phyloP scores from a whole-genome alignment of 2,329 filamentous ascomycete genomes.

The Anthostomella pinea region DNA sequence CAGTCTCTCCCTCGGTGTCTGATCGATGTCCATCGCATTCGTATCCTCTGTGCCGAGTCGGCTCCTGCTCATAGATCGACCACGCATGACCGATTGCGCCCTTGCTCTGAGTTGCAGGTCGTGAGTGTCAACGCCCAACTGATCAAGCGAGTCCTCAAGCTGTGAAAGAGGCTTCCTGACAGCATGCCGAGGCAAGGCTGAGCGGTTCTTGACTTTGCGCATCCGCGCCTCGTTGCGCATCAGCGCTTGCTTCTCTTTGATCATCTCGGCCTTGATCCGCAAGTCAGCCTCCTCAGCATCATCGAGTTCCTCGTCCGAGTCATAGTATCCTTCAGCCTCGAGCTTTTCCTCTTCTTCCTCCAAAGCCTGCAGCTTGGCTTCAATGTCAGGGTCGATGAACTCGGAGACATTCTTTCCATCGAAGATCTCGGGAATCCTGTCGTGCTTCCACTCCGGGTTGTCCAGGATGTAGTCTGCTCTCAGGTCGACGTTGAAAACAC shows the following conservation, averaged over 20 bases:
- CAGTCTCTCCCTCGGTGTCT: conserved; percentile 55
- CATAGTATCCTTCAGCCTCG: conserved; percentile 89
- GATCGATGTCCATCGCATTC: conserved; percentile 74
- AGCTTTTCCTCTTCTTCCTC: conserved; percentile 95
- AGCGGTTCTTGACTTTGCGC: conserved; percentile 98
- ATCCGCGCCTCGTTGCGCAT: conserved; percentile 94
- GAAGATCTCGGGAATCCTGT: conserved; percentile 90
- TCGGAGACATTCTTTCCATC: conserved; percentile 98
- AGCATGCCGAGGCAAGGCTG: conserved; percentile 81
- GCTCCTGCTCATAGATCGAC: conserved; percentile 65
- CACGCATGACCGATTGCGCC: conserved; percentile 63
- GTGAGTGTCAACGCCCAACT: conserved; percentile 79
- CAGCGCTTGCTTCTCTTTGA: conserved; percentile 88
- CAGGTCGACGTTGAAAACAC: conserved; percentile 93
- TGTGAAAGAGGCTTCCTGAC: conserved; percentile 80
- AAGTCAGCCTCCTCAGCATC: conserved; percentile 87
- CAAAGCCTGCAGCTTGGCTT: conserved; percentile 82
- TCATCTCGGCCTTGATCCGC: conserved; percentile 87
- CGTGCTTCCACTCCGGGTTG: conserved; percentile 91
- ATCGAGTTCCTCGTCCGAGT: conserved; percentile 77
- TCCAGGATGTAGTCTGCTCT: conserved; percentile 85
- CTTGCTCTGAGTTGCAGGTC: conserved; percentile 72
- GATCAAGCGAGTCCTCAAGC: conserved; percentile 82
- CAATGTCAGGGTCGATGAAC: conserved; percentile 95
- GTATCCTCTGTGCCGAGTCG: conserved; percentile 61